Base-by-base conservation (phyloP, 768 basidiomycete genomes). In the Lyophyllum atratum region DNA sequence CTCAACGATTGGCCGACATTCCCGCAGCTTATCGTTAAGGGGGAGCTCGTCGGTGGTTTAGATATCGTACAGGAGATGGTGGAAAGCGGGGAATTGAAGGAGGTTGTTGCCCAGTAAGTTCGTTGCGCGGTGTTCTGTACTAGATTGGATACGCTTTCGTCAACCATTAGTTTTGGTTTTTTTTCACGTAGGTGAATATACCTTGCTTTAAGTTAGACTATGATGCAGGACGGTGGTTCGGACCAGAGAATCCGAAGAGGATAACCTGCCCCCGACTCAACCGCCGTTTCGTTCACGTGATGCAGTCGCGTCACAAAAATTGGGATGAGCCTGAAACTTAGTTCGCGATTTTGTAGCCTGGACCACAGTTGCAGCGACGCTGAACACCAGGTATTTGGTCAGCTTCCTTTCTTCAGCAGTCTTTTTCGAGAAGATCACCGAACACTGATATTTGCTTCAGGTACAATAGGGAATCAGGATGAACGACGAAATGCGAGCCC, bases 1-100 rank as follows among this genome's bases (percentile, higher is more conserved):
- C 67, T 93, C 58, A 95, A 95, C 66, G 82, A 94, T 58, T 95
- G 93, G 93, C 93, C 93, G 0, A 96, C 91, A 3, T 93, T 83
- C 76, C 91, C 92, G 3, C 92, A 93, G 68, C 77, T 96, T 21
- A 89, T 95, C 61, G 78, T 94, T 49, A 85, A 92, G 2, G 95
- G 97, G 21, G 93, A 98, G 70, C 80, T 99, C 17, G 86, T 97
- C 15, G 96, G 96, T n/a, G 96, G 96, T 4, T 73, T 98, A 50
- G 96, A 99, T 68, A 87, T 98, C 50, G 83, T 95, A 22, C 83
- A 85, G 70, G 96, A 98, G 75, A 90, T 95, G 90, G 83, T 82
- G 14, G 83, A 88, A 29, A 87, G 68, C 56, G 93, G 89, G 21
- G 95, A 97, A 73, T 82, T 95, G 56, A 69, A 77, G 52, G 85